Conservation (phyloP, 177 flowering plant genomes). For the Vitis hybrid region DNA sequence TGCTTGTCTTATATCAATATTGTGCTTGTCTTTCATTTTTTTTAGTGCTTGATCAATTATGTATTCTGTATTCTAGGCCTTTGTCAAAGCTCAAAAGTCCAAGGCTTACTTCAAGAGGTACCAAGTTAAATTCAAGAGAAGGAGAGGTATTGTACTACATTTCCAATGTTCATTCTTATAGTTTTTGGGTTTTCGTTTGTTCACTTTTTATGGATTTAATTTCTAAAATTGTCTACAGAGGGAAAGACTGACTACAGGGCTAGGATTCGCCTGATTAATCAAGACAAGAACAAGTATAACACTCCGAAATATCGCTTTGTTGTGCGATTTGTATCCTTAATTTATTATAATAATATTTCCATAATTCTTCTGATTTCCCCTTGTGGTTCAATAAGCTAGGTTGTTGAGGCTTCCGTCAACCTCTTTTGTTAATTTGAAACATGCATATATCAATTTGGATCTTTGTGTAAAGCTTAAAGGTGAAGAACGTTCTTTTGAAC, state of each 20-base stretch:
- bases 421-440: too few species aligned
- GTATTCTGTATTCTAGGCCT: conserved; percentile 38
- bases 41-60: too few species aligned
- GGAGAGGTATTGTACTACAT: conserved; percentile 55
- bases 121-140: conserved; percentile 93
- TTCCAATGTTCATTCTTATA: not conserved
- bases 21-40: too few species aligned
- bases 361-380: not conserved
- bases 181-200: not conserved
- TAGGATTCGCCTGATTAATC: conserved; percentile 75
- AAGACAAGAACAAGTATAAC: conserved; percentile 90
- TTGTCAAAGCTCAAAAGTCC: conserved; percentile 73
- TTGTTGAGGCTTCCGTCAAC: not conserved
- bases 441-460: too few species aligned
- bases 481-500: too few species aligned
- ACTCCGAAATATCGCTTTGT: conserved; percentile 83
- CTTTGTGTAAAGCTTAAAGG: too few species aligned
- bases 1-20: too few species aligned
- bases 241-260: conserved; percentile 97
- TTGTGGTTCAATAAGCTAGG: not conserved
- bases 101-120: conserved; percentile 80
- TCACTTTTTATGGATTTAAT: not conserved
- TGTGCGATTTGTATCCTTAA: conserved; percentile 77
- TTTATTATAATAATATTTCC: not conserved
- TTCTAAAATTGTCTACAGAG: conserved; percentile 33